Evolutionary conservation across 805 yeast species (phyloP), one percentile per base, ranked within the genome.

Genomic region (Naumovozyma dairenensis): DNA sequence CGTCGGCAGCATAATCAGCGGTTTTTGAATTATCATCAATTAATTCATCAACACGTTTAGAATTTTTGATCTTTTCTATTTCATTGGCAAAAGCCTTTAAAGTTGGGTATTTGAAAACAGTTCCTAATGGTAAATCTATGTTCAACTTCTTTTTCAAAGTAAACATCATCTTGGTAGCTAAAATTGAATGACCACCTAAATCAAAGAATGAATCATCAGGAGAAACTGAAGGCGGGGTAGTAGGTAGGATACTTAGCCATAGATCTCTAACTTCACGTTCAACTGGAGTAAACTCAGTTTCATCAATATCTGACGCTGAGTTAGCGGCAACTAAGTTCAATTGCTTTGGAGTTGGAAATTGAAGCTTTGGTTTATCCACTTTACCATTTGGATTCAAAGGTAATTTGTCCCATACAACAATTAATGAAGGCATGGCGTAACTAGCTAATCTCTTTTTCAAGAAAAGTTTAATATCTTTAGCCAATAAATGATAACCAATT

Each of bases 381-480:
- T 92, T 92, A 48, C 99, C 99, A 57, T 92, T 92, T 39, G 99
- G 99, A 62, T 92, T 92, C 60, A 92, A 68, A 17, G 98, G 98
- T 54, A 92, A 63, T 49, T 76, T 78, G 17, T 72, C 67, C 65
- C 93, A 67, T 12, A 96, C 96, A 32, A 92, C 89, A 50, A 92
- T 77, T 22, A 89, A 67, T 1, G 95, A 71, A 29, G 99, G 99
- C 30, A 92, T 79, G 13, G 98, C 95, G 57, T 92, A 92, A 10
- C 81, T 70, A 0, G 98, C 96, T 38, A 92, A 69, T 61, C 94
- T 79, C 51, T 79, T 84, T 62, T 84, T 84, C 60, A 92, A 71
- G 53, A 79, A 79, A n/a, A 69, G 68, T 53, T 81, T 80, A 56
- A 93, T 74, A 45, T 84, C 83, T 55, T 80, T 80, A 50, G 86